Percentiles rank a stretch among this genome's conserved stretches.
These are phyloP conservation scores for Penicillium sp. DNA, from an alignment of 2,329 filamentous ascomycete genomes.

Conservation along the genomic window DNA sequence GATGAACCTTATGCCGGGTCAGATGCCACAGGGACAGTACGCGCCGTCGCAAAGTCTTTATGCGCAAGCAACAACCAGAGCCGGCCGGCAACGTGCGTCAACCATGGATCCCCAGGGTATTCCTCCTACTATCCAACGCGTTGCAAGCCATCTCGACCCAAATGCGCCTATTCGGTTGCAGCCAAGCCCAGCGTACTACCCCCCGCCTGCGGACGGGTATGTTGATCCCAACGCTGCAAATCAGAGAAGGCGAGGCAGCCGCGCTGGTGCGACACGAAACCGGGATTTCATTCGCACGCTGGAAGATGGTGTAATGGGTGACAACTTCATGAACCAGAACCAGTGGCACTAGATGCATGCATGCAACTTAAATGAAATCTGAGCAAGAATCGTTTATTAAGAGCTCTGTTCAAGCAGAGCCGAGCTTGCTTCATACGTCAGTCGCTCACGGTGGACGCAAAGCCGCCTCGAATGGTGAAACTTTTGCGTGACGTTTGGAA, in stretches of 20 bases:
- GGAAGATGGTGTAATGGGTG: slow-evolving; percentile 83
- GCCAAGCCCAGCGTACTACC: slow-evolving; percentile 96
- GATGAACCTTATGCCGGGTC: slow-evolving; percentile 72
- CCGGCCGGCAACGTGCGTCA: slow-evolving; percentile 84
- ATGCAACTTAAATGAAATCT: slow-evolving; percentile 13
- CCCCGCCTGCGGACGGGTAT: slow-evolving; percentile 84
- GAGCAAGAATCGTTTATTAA: slow-evolving; percentile 22
- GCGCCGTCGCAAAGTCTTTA: slow-evolving; percentile 74
- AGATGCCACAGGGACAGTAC: slow-evolving; percentile 70
- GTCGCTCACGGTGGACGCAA: slow-evolving; percentile 19
- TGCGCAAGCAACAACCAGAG: slow-evolving; percentile 75
- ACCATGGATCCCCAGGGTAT: slow-evolving; percentile 97
- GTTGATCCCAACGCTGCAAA: slow-evolving; percentile 67
- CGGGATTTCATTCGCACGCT: slow-evolving; percentile 93
- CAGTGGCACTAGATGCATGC: slow-evolving; percentile 67
- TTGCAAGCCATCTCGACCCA: slow-evolving; percentile 94
- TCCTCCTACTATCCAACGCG: slow-evolving; percentile 87
- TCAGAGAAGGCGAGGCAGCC: slow-evolving; percentile 76
- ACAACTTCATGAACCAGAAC: slow-evolving; percentile 79
- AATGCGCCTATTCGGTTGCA: slow-evolving; percentile 92
- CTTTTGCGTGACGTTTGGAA: slow-evolving; percentile 23
- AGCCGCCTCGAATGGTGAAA: slow-evolving; percentile 22
- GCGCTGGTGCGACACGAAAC: slow-evolving; percentile 62
- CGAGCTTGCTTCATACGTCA: slow-evolving; percentile 24
- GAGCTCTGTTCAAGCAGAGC: slow-evolving; percentile 22